These are phyloP conservation scores for Diaporthe sp. DNA, from an alignment of 2,329 filamentous ascomycete genomes.

Conservation along the genomic window DNA sequence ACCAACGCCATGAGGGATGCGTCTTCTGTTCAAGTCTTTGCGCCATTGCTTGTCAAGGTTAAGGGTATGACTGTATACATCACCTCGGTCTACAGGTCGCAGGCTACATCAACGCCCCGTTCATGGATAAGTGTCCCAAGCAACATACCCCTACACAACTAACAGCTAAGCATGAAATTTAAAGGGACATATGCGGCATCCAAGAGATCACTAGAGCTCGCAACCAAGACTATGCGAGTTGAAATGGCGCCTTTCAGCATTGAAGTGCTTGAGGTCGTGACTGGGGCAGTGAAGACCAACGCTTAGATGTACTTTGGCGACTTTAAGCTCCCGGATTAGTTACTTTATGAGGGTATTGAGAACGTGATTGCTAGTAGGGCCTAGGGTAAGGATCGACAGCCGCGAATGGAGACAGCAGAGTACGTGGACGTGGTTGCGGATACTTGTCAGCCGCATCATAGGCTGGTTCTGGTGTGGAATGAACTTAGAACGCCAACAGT, in stretches of 20 bases:
- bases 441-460: conserved; percentile 42
- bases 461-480: conserved; percentile 46
- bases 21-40: conserved; percentile 44
- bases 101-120: conserved; percentile 47
- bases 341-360: conserved; percentile 47
- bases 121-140: conserved; percentile 43
- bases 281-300: conserved; percentile 46
- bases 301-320: conserved; percentile 45
- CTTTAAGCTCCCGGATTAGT: conserved; percentile 45
- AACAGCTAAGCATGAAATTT: background rate
- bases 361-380: conserved; percentile 43
- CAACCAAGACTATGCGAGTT: conserved; percentile 47
- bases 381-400: conserved; percentile 44
- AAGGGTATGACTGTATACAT: conserved; percentile 49
- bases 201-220: conserved; percentile 47
- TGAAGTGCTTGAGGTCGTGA: conserved; percentile 47
- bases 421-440: conserved; percentile 45
- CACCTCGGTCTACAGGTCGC: conserved; percentile 42
- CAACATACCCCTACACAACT: background rate
- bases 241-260: conserved; percentile 49
- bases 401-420: conserved; percentile 45
- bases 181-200: conserved; percentile 48
- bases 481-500: conserved; percentile 39
- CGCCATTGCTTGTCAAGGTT: conserved; percentile 48
- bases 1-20: background rate